Conservation (phyloP, 257 asterid genomes). For the Solanum chiquidenum region DNA sequence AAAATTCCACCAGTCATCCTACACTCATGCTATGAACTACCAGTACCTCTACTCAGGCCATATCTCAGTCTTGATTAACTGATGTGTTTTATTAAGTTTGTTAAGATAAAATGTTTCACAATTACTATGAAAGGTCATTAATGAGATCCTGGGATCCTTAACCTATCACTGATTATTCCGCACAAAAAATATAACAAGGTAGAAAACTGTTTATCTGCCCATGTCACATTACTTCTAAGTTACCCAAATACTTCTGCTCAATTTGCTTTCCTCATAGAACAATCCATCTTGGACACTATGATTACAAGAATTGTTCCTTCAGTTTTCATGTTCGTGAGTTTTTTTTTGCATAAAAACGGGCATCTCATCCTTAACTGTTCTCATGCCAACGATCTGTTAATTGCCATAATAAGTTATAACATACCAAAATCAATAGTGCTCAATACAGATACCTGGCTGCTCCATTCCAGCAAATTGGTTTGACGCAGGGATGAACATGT, state of each 20-base stretch:
- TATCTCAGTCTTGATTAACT: neutral
- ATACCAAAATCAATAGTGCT: neutral
- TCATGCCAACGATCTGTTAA: neutral
- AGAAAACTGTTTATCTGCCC: neutral
- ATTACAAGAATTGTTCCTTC: neutral
- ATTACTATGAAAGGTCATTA: neutral
- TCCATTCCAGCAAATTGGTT: neutral
- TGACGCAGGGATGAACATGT: neutral
- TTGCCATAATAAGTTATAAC: neutral
- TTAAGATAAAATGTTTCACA: neutral
- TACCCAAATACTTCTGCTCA: neutral
- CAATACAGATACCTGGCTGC: neutral
- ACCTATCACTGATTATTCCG: neutral
- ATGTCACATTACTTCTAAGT: neutral
- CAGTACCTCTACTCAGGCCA: neutral
- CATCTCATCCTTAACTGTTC: neutral
- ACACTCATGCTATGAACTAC: neutral
- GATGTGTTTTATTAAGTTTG: neutral
- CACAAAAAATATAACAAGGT: neutral
- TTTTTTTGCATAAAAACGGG: neutral
- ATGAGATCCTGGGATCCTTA: neutral
- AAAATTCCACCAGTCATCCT: neutral
- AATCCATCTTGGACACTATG: neutral
- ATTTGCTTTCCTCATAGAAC: neutral
- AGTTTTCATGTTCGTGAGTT: neutral